Evolutionary conservation across 352 stramenopile genomes (phyloP).

Genomic region (Globisporangium abappressorium): DNA sequence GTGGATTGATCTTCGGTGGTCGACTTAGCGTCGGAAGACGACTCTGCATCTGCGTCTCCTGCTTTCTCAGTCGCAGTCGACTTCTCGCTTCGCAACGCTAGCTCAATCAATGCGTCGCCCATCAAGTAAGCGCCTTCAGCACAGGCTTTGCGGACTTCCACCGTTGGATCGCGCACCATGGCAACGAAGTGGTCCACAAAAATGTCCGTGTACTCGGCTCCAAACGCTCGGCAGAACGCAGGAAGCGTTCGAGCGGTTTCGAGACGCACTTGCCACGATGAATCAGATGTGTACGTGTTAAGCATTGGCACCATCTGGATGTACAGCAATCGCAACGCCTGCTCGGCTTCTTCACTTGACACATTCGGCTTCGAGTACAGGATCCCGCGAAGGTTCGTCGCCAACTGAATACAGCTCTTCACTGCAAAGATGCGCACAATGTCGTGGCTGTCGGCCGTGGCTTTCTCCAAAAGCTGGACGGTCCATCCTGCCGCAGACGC

Average conservation of each 20-base stretch:
- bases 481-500: conserved; percentile 57
- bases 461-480: conserved; percentile 78
- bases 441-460: conserved; percentile 78
- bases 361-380: conserved; percentile 25
- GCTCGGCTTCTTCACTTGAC: conserved; percentile 37
- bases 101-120: conserved; percentile 53
- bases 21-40: not conserved
- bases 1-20: conserved; percentile 21
- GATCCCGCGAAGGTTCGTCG: conserved; percentile 53
- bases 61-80: not conserved
- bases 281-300: conserved; percentile 86
- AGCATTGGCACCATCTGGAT: conserved; percentile 86
- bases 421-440: conserved; percentile 87
- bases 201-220: conserved; percentile 75
- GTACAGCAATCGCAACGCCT: conserved; percentile 62
- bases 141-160: conserved; percentile 79
- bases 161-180: conserved; percentile 79
- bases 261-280: conserved; percentile 85
- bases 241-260: conserved; percentile 73
- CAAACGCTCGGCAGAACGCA: conserved; percentile 75
- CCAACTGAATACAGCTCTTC: conserved; percentile 77
- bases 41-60: not conserved
- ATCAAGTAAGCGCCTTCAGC: conserved; percentile 65
- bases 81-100: conserved; percentile 33
- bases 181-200: conserved; percentile 88